Evolutionary conservation across 441 rosid species (phyloP).

Genomic region (Populus trichocarpa): DNA sequence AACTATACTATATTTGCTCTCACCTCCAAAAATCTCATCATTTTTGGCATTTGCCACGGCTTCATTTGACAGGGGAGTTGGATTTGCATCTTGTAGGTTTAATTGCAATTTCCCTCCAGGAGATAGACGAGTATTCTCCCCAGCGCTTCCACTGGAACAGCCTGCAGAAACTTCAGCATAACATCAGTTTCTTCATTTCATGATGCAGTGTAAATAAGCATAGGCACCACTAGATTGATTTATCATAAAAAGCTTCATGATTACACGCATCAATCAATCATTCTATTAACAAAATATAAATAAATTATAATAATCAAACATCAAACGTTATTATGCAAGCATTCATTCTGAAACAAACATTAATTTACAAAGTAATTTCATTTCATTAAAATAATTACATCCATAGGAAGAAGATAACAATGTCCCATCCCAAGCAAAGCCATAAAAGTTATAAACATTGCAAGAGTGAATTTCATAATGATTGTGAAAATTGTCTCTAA

Average conservation of each 20-base stretch:
- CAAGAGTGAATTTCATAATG: not conserved
- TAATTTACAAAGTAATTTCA: not conserved
- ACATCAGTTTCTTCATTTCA: not conserved
- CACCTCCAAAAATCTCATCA: conserved; percentile 22
- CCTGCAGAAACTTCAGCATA: conserved; percentile 16
- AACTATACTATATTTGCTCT: not conserved
- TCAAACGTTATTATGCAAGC: not conserved
- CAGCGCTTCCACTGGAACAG: not conserved
- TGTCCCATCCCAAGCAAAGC: not conserved
- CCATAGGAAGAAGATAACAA: not conserved
- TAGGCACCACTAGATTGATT: not conserved
- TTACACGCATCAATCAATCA: not conserved
- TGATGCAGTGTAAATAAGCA: no score
- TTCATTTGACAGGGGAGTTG: conserved; percentile 9
- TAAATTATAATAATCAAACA: no score
- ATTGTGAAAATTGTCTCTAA: not conserved
- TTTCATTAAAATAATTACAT: no score
- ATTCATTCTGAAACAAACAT: no score
- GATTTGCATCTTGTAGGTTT: conserved; percentile 18
- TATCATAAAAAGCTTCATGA: not conserved
- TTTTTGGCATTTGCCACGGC: not conserved
- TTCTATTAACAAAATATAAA: not conserved
- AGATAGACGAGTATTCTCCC: not conserved
- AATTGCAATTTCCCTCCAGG: not conserved
- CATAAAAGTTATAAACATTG: not conserved